phyloP scores from a whole-genome alignment of 2,329 filamentous ascomycete species.

The Alternaria dauci region DNA sequence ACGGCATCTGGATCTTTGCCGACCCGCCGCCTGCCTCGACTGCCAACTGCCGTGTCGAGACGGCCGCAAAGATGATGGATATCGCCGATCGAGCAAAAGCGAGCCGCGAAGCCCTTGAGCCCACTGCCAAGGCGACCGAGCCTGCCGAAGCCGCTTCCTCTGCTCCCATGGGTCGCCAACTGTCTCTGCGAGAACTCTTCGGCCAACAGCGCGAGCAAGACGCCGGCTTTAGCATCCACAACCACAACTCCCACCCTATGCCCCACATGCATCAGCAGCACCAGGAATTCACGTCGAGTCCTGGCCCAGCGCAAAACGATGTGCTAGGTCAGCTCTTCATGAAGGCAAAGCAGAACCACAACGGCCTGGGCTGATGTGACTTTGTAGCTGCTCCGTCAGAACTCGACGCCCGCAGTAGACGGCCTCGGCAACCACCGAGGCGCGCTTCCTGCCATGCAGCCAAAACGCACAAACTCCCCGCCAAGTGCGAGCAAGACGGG shows the following conservation, averaged over 20 bases:
- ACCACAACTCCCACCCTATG: conserved; percentile 48
- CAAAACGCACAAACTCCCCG: not conserved
- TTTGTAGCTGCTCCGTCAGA: not conserved
- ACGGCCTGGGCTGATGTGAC: conserved; percentile 37
- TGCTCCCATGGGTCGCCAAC: conserved; percentile 61
- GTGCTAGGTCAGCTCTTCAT: conserved; percentile 47
- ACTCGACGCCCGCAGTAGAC: not conserved
- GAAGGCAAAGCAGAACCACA: conserved; percentile 49
- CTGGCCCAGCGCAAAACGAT: conserved; percentile 34
- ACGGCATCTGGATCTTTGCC: conserved; percentile 72
- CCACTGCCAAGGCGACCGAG: conserved; percentile 36
- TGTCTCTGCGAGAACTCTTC: conserved; percentile 63
- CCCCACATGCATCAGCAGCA: conserved; percentile 50
- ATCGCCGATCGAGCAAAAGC: conserved; percentile 62
- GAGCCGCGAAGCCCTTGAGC: conserved; percentile 55
- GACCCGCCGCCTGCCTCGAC: conserved; percentile 65
- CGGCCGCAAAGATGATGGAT: conserved; percentile 63
- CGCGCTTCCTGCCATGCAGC: not conserved
- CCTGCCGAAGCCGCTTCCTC: conserved; percentile 44
- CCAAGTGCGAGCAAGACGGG: not conserved
- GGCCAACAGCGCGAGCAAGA: conserved; percentile 63
- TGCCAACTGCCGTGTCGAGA: conserved; percentile 59
- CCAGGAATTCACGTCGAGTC: conserved; percentile 22
- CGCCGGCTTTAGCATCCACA: conserved; percentile 60
- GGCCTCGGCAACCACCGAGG: not conserved